phyloP scores from a whole-genome alignment of 441 rosid genomes.

The Croton setiger region DNA sequence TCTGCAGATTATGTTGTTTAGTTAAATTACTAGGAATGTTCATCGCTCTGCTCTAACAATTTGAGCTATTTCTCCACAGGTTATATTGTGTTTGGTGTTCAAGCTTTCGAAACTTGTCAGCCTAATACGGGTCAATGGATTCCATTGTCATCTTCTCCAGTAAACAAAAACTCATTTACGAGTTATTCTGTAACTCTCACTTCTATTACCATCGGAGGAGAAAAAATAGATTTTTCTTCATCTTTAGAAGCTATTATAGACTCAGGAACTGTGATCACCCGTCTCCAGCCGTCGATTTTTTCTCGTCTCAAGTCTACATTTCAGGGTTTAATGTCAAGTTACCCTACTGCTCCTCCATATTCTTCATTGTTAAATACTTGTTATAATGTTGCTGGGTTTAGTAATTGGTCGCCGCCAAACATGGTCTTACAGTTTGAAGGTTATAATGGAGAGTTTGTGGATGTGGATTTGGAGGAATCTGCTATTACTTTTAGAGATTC shows the following conservation, averaged over 20 bases:
- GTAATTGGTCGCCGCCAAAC: not conserved
- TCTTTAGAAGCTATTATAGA: conserved; percentile 22
- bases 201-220: conserved; percentile 24
- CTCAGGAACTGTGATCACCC: conserved; percentile 35
- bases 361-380: conserved; percentile 26
- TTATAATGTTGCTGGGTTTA: conserved; percentile 19
- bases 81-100: conserved; percentile 26
- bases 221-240: conserved; percentile 14
- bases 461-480: conserved; percentile 19
- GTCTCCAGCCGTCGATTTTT: conserved; percentile 23
- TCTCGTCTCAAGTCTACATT: conserved; percentile 22
- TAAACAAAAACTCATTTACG: too few relatives aligned
- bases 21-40: too few relatives aligned
- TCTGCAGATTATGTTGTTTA: too few relatives aligned
- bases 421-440: conserved; percentile 20
- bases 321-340: conserved; percentile 19
- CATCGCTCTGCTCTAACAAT: too few relatives aligned
- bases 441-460: too few relatives aligned
- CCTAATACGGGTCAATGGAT: conserved; percentile 1
- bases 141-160: not conserved
- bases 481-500: conserved; percentile 8
- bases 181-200: conserved; percentile 22
- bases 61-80: too few relatives aligned
- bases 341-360: conserved; percentile 8
- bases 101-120: conserved; percentile 21